These are phyloP conservation scores for Aspergillus persii DNA, from an alignment of 2,329 filamentous ascomycete species.

Conservation along the genomic window DNA sequence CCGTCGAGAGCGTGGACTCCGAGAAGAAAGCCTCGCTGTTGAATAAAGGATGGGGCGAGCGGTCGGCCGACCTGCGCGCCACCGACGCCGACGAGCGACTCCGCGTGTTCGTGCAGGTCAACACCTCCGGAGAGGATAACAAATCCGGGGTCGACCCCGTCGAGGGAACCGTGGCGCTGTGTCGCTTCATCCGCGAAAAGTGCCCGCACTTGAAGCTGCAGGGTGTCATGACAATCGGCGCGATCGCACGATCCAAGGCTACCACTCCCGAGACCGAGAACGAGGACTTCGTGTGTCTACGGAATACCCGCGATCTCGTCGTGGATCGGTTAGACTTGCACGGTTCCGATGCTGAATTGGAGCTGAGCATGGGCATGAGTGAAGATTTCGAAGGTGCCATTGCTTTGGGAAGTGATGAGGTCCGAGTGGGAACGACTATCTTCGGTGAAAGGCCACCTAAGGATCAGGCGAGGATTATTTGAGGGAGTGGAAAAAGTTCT, in stretches of 20 bases:
- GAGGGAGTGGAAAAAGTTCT: background rate
- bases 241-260: conserved; percentile 78
- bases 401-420: conserved; percentile 77
- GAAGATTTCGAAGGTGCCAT: conserved; percentile 92
- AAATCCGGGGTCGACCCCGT: conserved; percentile 80
- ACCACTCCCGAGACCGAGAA: conserved; percentile 77
- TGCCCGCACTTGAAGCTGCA: conserved; percentile 73
- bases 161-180: conserved; percentile 58
- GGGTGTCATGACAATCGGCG: conserved; percentile 96
- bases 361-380: conserved; percentile 99
- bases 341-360: conserved; percentile 55
- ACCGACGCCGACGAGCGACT: conserved; percentile 47
- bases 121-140: conserved; percentile 82
- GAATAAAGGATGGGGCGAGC: conserved; percentile 68
- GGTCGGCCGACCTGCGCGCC: conserved; percentile 36
- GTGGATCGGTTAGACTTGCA: conserved; percentile 58
- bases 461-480: conserved; percentile 69
- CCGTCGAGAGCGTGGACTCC: conserved; percentile 85
- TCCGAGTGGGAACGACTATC: conserved; percentile 89
- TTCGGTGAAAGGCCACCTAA: conserved; percentile 81
- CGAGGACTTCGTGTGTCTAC: conserved; percentile 76
- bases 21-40: conserved; percentile 83
- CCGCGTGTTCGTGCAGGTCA: conserved; percentile 86
- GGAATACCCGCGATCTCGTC: conserved; percentile 69
- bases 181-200: conserved; percentile 64